Evolutionary conservation across 2,329 filamentous ascomycete species (phyloP), one percentile per base, ranked within the genome.

Genomic region (Colletotrichum sp.): DNA sequence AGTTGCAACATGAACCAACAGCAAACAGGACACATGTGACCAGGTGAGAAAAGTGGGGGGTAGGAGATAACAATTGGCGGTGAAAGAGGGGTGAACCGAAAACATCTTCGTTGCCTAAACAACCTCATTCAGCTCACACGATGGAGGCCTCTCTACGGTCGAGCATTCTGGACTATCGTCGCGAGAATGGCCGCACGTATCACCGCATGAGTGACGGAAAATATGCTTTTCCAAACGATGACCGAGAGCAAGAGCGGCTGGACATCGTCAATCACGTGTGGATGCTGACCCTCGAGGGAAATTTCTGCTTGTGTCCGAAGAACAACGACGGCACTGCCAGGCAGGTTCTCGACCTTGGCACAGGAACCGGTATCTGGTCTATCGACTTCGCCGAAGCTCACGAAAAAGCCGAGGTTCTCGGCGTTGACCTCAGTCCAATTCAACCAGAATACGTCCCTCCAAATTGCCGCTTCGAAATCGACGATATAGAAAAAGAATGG

Each of bases 401-500:
- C 26, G 26, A 28, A 28, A 28, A 28, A 28, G 26, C 26, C 26
- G 26, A 28, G 26, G 26, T 28, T 28, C 26, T 28, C 26, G 26
- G 26, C 26, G 26, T 28, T 21, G 59, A 62, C 2, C 28, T 62
- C 18, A 62, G 30, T 21, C 59, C 59, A 2, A 34, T 62, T 4
- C 59, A 62, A 10, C 6, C 59, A 21, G 3, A 2, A 4, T 62
- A 62, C 79, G 81, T 88, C 16, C 85, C 85, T 0, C 81, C 82
- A 1, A 87, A 86, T 72, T 78, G 85, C 6, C 72, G 78, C 10
- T 87, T 87, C 59, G 80, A 85, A 72, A 81, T 88, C 66, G 86
- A 87, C 62, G 84, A 86, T 71, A n/a, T 81, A 2, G 78, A 83
- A 60, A 49, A 80, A 18, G 78, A 79, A n/a, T 81, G 79, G 80